phyloP scores from a whole-genome alignment of 768 basidiomycete genomes.

The Leucocoprinus leucothites region DNA sequence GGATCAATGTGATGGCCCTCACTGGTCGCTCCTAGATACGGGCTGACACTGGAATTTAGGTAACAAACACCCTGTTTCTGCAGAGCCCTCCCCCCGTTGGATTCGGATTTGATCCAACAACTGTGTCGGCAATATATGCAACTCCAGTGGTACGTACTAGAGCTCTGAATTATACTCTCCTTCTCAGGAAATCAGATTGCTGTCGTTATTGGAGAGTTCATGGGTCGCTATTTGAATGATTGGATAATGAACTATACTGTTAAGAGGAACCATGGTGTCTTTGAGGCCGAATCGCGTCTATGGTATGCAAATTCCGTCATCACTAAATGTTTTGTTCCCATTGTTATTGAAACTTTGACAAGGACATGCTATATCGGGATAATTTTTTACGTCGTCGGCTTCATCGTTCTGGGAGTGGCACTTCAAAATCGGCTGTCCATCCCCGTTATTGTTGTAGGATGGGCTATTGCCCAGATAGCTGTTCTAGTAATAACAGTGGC shows the following conservation, averaged over 20 bases:
- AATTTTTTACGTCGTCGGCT: constrained; percentile 59
- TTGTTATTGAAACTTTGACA: background rate
- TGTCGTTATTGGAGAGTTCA: constrained; percentile 48
- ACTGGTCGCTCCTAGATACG: background rate
- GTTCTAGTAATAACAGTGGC: constrained; percentile 63
- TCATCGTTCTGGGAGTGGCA: constrained; percentile 53
- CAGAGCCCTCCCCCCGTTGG: constrained; percentile 51
- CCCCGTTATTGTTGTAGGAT: constrained; percentile 61
- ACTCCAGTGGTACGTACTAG: constrained; percentile 48
- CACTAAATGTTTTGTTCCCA: background rate
- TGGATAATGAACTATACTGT: constrained; percentile 45
- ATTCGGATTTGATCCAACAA: constrained; percentile 48
- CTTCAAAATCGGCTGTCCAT: constrained; percentile 50
- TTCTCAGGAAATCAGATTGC: constrained; percentile 33
- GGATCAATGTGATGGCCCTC: constrained; percentile 44
- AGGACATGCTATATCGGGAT: constrained; percentile 63
- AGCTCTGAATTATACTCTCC: background rate
- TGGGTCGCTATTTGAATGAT: constrained; percentile 53
- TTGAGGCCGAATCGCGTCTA: constrained; percentile 58
- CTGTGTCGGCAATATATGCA: constrained; percentile 50
- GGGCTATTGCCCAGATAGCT: constrained; percentile 58
- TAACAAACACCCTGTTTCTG: constrained; percentile 65
- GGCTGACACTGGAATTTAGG: constrained; percentile 27
- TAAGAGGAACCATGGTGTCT: constrained; percentile 51
- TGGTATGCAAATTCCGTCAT: constrained; percentile 35